Conservation (phyloP, 2,329 filamentous ascomycete genomes). For the Paraphaeosphaeria sporulosa region DNA sequence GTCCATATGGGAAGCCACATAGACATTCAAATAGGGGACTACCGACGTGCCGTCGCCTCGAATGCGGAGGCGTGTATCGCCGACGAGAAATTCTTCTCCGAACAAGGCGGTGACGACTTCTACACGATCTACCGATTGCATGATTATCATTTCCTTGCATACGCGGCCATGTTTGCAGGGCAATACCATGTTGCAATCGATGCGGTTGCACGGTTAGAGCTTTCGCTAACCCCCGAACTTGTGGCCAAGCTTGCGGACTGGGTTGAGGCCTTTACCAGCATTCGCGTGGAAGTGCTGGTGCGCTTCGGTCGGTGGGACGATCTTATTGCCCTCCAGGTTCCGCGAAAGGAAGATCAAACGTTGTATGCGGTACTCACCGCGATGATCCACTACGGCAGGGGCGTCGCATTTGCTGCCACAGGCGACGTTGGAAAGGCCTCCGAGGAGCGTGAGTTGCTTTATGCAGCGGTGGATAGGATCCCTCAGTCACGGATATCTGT, state of each 20-base stretch:
- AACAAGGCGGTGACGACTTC: conserved; percentile 71
- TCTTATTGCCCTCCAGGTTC: conserved; percentile 64
- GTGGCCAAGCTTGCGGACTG: conserved; percentile 71
- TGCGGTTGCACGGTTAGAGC: conserved; percentile 66
- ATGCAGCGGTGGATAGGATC: conserved; percentile 60
- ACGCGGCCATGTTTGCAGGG: conserved; percentile 80
- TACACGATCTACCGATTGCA: conserved; percentile 80
- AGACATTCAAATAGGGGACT: conserved; percentile 77
- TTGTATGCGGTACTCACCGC: conserved; percentile 76
- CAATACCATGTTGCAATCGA: conserved; percentile 69
- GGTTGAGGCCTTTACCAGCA: conserved; percentile 74
- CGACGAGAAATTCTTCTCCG: conserved; percentile 70
- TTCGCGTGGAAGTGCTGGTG: conserved; percentile 73
- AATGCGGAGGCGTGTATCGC: conserved; percentile 72
- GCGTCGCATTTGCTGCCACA: conserved; percentile 69
- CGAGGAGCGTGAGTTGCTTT: conserved; percentile 60
- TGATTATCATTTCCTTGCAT: conserved; percentile 77
- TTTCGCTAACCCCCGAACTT: conserved; percentile 62
- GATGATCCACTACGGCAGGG: conserved; percentile 72
- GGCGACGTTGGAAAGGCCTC: conserved; percentile 64
- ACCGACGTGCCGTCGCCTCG: conserved; percentile 69
- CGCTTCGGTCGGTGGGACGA: conserved; percentile 78
- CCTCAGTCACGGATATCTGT: conserved; percentile 63
- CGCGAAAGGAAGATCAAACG: conserved; percentile 58
- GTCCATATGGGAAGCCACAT: conserved; percentile 82